A percentile compares a stretch with the other conserved stretches of the same genome.
Conservation (phyloP, 2,329 filamentous ascomycete species). For the Dactylonectria estremocensis region DNA sequence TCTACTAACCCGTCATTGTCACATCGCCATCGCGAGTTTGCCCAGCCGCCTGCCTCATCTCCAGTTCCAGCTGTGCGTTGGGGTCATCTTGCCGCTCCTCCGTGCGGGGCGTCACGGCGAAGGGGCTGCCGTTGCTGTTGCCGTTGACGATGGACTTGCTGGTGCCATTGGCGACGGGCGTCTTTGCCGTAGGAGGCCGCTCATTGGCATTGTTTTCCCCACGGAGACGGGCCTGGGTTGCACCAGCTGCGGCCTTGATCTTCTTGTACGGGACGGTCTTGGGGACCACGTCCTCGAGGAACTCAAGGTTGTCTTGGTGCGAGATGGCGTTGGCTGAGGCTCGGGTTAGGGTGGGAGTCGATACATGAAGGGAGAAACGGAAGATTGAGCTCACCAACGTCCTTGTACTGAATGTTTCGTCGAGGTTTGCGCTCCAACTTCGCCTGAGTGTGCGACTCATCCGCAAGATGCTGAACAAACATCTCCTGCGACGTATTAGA, state of each 20-base stretch:
- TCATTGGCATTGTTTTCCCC: constrained; percentile 57
- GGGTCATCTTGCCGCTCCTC: constrained; percentile 59
- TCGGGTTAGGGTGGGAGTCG: constrained; percentile 24
- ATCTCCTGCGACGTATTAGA: constrained; percentile 76
- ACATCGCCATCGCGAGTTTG: constrained; percentile 66
- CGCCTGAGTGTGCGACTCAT: constrained; percentile 88
- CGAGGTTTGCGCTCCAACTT: constrained; percentile 93
- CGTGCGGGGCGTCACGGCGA: constrained; percentile 40
- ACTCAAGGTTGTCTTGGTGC: constrained; percentile 94
- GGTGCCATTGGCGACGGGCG: constrained; percentile 46
- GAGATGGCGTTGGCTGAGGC: constrained; percentile 83
- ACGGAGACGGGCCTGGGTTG: constrained; percentile 62
- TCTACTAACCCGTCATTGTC: constrained; percentile 70
- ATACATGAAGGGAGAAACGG: neutral
- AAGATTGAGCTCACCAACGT: constrained; percentile 76
- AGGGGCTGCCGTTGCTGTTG: constrained; percentile 44
- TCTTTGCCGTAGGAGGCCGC: constrained; percentile 29
- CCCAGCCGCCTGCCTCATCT: constrained; percentile 64
- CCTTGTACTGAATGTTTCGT: constrained; percentile 95
- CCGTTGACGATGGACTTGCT: constrained; percentile 52
- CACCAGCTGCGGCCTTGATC: constrained; percentile 76
- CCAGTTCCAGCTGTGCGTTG: constrained; percentile 68
- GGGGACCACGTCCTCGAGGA: constrained; percentile 91
- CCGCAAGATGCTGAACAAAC: constrained; percentile 93
- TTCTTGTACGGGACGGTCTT: constrained; percentile 87